phyloP scores from a whole-genome alignment of 306 rosid genomes.

The Nissolia schottii region DNA sequence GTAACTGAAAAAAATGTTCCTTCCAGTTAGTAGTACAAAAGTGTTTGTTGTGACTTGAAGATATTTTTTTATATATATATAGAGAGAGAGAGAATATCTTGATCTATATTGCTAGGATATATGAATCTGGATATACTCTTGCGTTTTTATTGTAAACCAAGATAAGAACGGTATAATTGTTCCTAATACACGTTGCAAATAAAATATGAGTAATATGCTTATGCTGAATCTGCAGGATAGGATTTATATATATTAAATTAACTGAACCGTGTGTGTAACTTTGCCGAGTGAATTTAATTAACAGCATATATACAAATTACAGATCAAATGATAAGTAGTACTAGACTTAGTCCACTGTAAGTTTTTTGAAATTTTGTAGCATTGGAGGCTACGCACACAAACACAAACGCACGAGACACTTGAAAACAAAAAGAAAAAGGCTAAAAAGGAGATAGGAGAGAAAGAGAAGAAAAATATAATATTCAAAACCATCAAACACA shows the following conservation, averaged over 20 bases:
- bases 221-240: conserved; percentile 38
- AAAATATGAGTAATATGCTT: conserved; percentile 8
- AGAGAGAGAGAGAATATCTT: background rate
- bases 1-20: conserved; percentile 34
- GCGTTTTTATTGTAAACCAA: conserved; percentile 1
- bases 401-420: conserved; percentile 26
- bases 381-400: conserved; percentile 36
- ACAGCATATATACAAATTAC: conserved; percentile 26
- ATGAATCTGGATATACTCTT: conserved; percentile 2
- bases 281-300: conserved; percentile 9
- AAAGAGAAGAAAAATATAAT: conserved; percentile 3
- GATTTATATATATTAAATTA: conserved; percentile 30
- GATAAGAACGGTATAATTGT: conserved; percentile 27
- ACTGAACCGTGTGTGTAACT: conserved; percentile 15
- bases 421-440: conserved; percentile 19
- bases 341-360: conserved; percentile 26
- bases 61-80: background rate
- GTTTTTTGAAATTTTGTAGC: conserved; percentile 26
- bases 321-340: conserved; percentile 34
- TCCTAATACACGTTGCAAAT: conserved; percentile 21
- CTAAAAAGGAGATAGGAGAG: background rate
- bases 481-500: background rate
- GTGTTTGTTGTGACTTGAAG: conserved; percentile 29
- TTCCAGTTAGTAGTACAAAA: conserved; percentile 25
- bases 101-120: background rate